Base-by-base conservation (phyloP, 768 basidiomycete genomes). In the Collybia mongolica region DNA sequence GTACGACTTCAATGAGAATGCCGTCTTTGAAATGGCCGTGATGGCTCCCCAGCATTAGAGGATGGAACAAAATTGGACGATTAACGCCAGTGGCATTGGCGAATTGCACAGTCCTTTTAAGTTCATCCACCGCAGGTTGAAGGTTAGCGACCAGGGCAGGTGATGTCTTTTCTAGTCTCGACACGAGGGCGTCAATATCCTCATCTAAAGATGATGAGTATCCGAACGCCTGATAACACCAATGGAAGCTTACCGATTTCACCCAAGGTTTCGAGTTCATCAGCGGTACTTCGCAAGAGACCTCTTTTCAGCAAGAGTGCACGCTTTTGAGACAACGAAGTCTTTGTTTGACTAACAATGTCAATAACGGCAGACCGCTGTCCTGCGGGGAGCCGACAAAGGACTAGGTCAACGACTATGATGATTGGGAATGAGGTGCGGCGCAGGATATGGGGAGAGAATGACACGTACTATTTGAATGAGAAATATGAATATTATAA, bases 401-500 rank as follows among this genome's bases (percentile, higher is more conserved):
- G 70, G 17, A 80, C 72, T 17, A 81, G 60, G 39, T 90, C 85
- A 9, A 86, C 74, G 46, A 93, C 91, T 93, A 58, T 20, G 28
- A 61, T 46, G 46, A 49, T 24, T 18, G 23, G n/a, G 14, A 36
- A 28, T 44, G 29, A 22, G 58, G 41, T 39, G 40, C 6, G 14
- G 46, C 41, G n/a, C 6, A 32, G n/a, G 37, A 48, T 11, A 3
- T 46, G 18, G 22, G 5, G 23, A 40, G 41, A 43, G 1, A 4
- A 18, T 32, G 14, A 32, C 14, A 68, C 83, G 26, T 59, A 93
- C 90, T 83, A 53, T 72, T 77, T 1, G 88, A 83, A 68, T 93
- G 91, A 11, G 89, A 90, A 2, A 93, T 74, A 50, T 85, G 83
- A 35, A 92, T 84, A 55, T 89, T 87, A 55, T 90, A 90, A 48